Percentiles rank a stretch among this genome's conserved stretches.
Evolutionary conservation across 2,329 filamentous ascomycete genomes (phyloP).

Genomic region (Curvularia sp.): DNA sequence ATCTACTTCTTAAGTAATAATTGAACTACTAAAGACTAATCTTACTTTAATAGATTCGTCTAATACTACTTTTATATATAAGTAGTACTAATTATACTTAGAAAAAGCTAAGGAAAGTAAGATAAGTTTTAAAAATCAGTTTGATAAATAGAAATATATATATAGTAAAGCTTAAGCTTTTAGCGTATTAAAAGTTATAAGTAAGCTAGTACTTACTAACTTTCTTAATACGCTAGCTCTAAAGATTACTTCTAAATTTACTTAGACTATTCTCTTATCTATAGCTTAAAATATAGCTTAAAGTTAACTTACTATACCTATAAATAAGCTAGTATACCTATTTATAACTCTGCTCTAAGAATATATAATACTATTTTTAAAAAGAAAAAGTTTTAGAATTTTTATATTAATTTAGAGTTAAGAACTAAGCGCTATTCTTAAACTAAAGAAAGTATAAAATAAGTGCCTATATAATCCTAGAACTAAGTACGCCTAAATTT

Average conservation of each 20-base stretch:
- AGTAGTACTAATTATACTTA: not conserved
- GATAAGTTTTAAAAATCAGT: not conserved
- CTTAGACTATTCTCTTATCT: not conserved
- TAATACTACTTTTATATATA: too few relatives aligned
- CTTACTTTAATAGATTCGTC: not conserved
- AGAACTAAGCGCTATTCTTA: not conserved
- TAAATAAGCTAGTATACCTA: not conserved
- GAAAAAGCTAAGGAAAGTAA: not conserved
- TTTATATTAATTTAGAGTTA: not conserved
- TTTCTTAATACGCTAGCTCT: not conserved
- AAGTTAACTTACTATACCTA: not conserved
- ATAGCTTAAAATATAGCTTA: not conserved
- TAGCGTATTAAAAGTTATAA: not conserved
- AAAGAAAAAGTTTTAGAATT: not conserved
- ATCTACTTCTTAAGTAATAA: not conserved
- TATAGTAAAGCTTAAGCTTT: not conserved
- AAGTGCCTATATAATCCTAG: too few relatives aligned
- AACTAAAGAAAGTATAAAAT: not conserved
- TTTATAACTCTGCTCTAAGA: not conserved
- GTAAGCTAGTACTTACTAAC: not conserved
- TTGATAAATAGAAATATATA: not conserved
- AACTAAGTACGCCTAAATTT: too few relatives aligned
- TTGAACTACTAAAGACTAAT: not conserved
- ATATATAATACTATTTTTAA: not conserved
- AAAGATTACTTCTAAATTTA: not conserved